Evolutionary conservation across 2,329 filamentous ascomycete genomes (phyloP), one percentile per base, ranked within the genome.

Genomic region (Alternaria brassicicola): DNA sequence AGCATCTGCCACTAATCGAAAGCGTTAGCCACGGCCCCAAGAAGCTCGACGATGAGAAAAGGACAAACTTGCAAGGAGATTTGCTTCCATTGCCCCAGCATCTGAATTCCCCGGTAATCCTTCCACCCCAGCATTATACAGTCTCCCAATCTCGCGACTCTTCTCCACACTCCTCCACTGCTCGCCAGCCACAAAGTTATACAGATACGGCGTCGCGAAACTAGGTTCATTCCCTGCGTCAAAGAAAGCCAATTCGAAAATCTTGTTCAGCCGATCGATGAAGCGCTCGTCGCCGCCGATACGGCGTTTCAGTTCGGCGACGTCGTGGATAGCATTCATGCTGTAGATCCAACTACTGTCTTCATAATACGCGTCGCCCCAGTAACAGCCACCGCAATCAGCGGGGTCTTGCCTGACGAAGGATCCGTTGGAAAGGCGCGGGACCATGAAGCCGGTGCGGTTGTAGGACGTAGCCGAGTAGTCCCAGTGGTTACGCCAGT

Each of bases 401-500:
- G 87, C 52, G 51, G 86, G 77, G 73, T 84, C 73, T 66, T 79
- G 79, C 57, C 77, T 72, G 8, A 79, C 70, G 64, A 88, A 86
- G 5, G 79, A 80, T 0, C 82, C 80, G 17, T 80, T 77, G 12
- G 78, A 63, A 53, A 78, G 76, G n/a, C 86, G 81, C 0, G 89
- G 89, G 0, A 87, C 88, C 4, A 91, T 77, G 70, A 91, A 91
- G 0, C 89, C 89, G 0, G 78, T 82, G 74, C 89, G 89, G 4
- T 83, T 84, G 0, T 88, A 79, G 0, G 85, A 85, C 1, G 78
- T 80, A 42, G 86, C 81, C 45, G 84, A 72, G 0, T 82, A 70
- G 70, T 91, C 88, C 88, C 88, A 92, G 63, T 91, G 88, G 68
- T 90, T 90, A 15, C 86, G 82, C 89, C 89, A 92, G 67, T 90